Evolutionary conservation across 2,329 filamentous ascomycete species (phyloP), one percentile per base, ranked within the genome.

Genomic region (Sodiomyces alkalinus): DNA sequence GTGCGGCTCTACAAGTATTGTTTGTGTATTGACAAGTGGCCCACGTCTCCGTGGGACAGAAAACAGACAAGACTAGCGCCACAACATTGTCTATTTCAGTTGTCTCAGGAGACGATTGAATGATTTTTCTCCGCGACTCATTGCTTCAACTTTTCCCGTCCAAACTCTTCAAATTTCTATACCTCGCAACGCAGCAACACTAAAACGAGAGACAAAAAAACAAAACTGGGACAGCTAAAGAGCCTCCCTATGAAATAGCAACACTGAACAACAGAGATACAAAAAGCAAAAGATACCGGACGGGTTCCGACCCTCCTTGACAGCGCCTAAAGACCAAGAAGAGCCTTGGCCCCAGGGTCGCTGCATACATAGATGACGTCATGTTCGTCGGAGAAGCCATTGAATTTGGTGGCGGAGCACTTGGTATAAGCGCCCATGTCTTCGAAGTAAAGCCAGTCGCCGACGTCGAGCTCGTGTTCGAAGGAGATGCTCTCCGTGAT

Each of bases 351-450:
- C 26, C 82, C 87, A 13, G 80, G 69, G 69, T 98, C 90, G 55
- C 85, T 94, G 52, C 79, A 92, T 42, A 96, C 79, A 49, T 96
- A 96, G 39, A 96, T 75, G 38, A 92, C 79, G 45, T 93, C 80
- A 53, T 98, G 90, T 42, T 74, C 68, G 55, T 96, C 82, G 30
- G 76, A 80, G 58, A 96, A 98, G 38, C 90, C 90, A 43, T 98
- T 98, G 75, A 98, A 98, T 48, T 80, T 76, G 32, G 90, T 98
- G 38, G 90, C 87, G 34, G 85, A 94, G 65, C 87, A 96, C 66
- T 86, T 92, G 43, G 90, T 96, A 56, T 98, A 98, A 15, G 90
- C 87, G 31, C 90, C 90, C 90, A 98, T 98, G 36, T 93, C 74
- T 59, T 94, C 83, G 55, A 98, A 98, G 61, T 92, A 98, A 30